Conservation (phyloP, 192 early-diverging fungal genomes). For the Spizellomyces sp. region DNA sequence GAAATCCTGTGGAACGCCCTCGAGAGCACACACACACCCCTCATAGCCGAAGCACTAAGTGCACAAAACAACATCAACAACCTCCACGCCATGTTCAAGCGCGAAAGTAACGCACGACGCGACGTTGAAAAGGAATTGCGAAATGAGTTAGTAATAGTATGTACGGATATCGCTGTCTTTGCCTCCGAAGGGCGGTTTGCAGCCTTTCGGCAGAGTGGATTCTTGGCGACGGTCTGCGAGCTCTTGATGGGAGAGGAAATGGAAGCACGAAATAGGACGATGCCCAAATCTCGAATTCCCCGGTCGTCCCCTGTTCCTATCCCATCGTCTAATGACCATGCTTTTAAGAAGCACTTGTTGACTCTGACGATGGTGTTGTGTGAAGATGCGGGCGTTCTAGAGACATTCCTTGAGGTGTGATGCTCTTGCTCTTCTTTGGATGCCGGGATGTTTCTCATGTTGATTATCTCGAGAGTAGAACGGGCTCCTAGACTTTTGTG, state of each 20-base stretch:
- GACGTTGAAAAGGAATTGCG: neutral
- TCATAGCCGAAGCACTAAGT: constrained; percentile 8
- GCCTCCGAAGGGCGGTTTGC: neutral
- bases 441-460: neutral
- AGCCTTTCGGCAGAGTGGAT: neutral
- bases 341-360: neutral
- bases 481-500: constrained; percentile 41
- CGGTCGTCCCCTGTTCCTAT: neutral
- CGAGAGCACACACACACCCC: constrained; percentile 5
- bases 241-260: constrained; percentile 1
- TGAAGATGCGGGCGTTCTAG: neutral
- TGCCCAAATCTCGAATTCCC: neutral
- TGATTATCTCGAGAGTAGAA: constrained; percentile 4
- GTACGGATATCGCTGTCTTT: constrained; percentile 1
- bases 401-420: neutral
- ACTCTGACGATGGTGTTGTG: neutral
- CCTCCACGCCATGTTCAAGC: neutral
- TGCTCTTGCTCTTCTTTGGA: neutral
- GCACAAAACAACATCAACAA: neutral
- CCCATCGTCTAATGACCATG: neutral
- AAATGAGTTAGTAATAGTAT: neutral
- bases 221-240: neutral
- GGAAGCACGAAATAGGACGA: neutral
- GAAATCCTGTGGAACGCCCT: constrained; percentile 30
- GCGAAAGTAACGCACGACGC: neutral